Base-by-base conservation (phyloP, 495 filamentous ascomycete species). In the Podospora appendiculata region DNA sequence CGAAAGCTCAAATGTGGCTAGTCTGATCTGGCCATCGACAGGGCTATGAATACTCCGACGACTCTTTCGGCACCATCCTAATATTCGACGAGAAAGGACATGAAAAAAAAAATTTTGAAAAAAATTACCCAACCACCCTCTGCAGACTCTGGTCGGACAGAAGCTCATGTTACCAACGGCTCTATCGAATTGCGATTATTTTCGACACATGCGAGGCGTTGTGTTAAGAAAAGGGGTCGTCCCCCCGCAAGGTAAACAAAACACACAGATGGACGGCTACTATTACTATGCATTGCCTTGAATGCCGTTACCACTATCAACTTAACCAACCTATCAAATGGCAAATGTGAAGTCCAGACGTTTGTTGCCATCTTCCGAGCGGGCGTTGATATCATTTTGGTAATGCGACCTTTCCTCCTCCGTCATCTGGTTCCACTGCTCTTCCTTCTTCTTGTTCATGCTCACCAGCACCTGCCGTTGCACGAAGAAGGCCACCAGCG, bases 321-420 rank as follows among this genome's bases (percentile, higher is more conserved):
- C 25, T 25, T 25, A 25, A 2, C 25, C 25, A 25, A 25, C 25
- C 25, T 25, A 25, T 25, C 25, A 25, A 25, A 25, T 25, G 25
- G 25, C 53, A 52, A 76, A 76, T 33, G 70, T 57, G 50, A 78
- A 78, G 56, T 78, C 72, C 46, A 77, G 76, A 65, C 86, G 75
- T 64, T 88, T 90, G 58, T 88, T 89, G 14, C 85, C 85, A 51
- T 78, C 74, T 32, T 55, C 41, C 47, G 69, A 68, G 8, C 70
- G 55, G 6, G 60, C 62, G 19, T 32, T 58, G 13, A 59, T 49
- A 54, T 87, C 78, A 2, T 61, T 77, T 32, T 85, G 86, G 60
- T 89, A 90, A 35, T 63, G 64, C 33, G 78, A 59, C 59, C 75
- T 73, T 62, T 88, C 78, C 17, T 75, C 76, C n/a, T 70, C 70